Percentiles rank a stretch among this genome's conserved stretches.
Evolutionary conservation across 305 asterid genomes (phyloP).

Genomic region (Rubia peregrina): DNA sequence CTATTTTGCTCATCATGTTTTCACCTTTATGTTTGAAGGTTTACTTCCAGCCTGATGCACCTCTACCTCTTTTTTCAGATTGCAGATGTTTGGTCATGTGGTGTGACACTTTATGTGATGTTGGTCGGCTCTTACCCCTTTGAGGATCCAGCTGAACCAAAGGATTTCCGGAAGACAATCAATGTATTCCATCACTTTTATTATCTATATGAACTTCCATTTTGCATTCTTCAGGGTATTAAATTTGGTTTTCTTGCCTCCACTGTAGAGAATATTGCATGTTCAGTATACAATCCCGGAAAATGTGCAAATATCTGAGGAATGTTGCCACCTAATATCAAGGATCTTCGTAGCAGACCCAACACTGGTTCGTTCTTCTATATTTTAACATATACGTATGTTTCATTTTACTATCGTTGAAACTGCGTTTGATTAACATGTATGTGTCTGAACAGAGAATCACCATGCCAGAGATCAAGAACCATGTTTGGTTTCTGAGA

Average conservation of each 20-base stretch:
- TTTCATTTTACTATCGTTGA: not conserved
- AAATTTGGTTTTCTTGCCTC: not conserved
- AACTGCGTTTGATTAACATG: not conserved
- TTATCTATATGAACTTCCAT: conserved; percentile 1
- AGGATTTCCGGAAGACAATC: conserved; percentile 74
- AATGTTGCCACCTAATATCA: conserved; percentile 65
- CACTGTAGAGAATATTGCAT: conserved; percentile 49
- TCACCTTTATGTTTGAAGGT: not conserved
- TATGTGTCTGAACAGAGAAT: conserved; percentile 60
- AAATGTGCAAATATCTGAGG: conserved; percentile 49
- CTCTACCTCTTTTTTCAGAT: conserved; percentile 41
- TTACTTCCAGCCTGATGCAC: not conserved
- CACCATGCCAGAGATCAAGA: conserved; percentile 65
- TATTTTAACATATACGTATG: not conserved
- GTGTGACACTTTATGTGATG: conserved; percentile 89
- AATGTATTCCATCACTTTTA: conserved; percentile 19
- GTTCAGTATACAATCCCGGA: conserved; percentile 75
- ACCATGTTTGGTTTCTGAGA: conserved; percentile 73
- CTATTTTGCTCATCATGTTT: not conserved
- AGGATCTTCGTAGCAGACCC: conserved; percentile 74
- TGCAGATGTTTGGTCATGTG: conserved; percentile 97
- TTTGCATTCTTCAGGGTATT: not conserved
- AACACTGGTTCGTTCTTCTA: conserved; percentile 38
- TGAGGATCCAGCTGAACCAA: conserved; percentile 87
- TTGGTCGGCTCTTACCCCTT: conserved; percentile 84